A percentile compares a stretch with the other conserved stretches of the same genome.
phyloP scores from a whole-genome alignment of 257 asterid species.

The Nemophila menziesii region DNA sequence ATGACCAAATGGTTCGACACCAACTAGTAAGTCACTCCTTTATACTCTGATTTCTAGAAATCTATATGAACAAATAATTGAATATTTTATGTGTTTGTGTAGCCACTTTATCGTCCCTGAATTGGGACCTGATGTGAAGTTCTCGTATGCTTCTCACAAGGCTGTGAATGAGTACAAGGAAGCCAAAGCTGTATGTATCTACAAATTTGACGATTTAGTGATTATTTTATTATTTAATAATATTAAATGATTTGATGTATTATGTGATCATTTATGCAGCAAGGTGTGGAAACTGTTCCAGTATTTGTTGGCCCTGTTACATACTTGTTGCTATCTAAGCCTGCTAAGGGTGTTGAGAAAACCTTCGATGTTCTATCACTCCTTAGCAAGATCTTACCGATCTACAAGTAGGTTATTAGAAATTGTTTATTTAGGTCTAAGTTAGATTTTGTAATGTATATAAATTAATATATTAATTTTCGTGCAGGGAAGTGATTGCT shows the following conservation, averaged over 20 bases:
- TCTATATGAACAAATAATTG: conserved; percentile 1
- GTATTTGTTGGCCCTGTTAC: conserved; percentile 87
- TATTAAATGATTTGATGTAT: neutral
- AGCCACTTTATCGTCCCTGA: conserved; percentile 94
- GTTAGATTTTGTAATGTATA: neutral
- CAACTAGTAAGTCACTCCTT: conserved; percentile 70
- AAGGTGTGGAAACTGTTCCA: conserved; percentile 80
- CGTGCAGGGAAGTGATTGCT: conserved; percentile 73
- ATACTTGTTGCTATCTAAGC: conserved; percentile 77
- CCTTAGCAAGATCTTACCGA: conserved; percentile 78
- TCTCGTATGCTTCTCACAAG: conserved; percentile 86
- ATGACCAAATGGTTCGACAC: conserved; percentile 99
- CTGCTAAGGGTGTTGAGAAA: conserved; percentile 94
- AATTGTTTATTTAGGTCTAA: neutral
- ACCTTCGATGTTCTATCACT: conserved; percentile 68
- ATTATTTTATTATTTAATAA: neutral
- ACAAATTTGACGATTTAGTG: neutral
- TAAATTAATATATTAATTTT: neutral
- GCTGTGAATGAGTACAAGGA: conserved; percentile 87
- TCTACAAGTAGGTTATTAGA: conserved; percentile 58
- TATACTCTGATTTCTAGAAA: conserved; percentile 4
- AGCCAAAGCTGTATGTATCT: conserved; percentile 62
- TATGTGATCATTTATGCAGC: conserved; percentile 32
- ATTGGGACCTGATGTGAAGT: conserved; percentile 76
- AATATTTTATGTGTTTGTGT: conserved; percentile 12